Percentiles rank a stretch among this genome's conserved stretches.
phyloP scores from a whole-genome alignment of 2,329 filamentous ascomycete genomes.

The Fusarium miscanthi region DNA sequence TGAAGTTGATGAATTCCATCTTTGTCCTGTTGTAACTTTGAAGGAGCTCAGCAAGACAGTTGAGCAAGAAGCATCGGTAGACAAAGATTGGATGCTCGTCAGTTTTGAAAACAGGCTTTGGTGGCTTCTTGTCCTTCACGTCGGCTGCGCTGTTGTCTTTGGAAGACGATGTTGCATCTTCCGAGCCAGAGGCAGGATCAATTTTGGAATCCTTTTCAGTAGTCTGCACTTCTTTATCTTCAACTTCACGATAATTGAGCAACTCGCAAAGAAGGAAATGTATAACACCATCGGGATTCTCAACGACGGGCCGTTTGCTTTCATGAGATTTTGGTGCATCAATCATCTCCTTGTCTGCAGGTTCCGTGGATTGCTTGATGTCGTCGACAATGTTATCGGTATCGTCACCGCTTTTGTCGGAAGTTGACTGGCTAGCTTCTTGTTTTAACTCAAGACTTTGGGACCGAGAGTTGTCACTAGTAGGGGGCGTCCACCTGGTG shows the following conservation, averaged over 20 bases:
- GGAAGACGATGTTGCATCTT: constrained; percentile 46
- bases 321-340: constrained; percentile 76
- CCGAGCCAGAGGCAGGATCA: constrained; percentile 47
- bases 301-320: constrained; percentile 83
- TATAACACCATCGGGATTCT: constrained; percentile 93
- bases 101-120: constrained; percentile 84
- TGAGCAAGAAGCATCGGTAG: constrained; percentile 93
- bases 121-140: constrained; percentile 69
- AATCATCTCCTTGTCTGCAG: constrained; percentile 67
- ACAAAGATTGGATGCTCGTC: constrained; percentile 97
- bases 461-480: constrained; percentile 48
- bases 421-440: constrained; percentile 33
- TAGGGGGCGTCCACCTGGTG: constrained; percentile 64
- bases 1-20: constrained; percentile 99
- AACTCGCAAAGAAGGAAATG: constrained; percentile 95
- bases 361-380: constrained; percentile 70
- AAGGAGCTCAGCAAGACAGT: constrained; percentile 89
- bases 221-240: constrained; percentile 76
- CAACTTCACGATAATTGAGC: constrained; percentile 90
- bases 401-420: constrained; percentile 23
- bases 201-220: constrained; percentile 57
- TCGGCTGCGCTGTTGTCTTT: constrained; percentile 50
- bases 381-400: constrained; percentile 48
- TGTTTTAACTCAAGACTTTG: constrained; percentile 58
- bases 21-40: constrained; percentile 95